phyloP scores from a whole-genome alignment of 345 rosid species.

The Eucalyptus cloeziana region DNA sequence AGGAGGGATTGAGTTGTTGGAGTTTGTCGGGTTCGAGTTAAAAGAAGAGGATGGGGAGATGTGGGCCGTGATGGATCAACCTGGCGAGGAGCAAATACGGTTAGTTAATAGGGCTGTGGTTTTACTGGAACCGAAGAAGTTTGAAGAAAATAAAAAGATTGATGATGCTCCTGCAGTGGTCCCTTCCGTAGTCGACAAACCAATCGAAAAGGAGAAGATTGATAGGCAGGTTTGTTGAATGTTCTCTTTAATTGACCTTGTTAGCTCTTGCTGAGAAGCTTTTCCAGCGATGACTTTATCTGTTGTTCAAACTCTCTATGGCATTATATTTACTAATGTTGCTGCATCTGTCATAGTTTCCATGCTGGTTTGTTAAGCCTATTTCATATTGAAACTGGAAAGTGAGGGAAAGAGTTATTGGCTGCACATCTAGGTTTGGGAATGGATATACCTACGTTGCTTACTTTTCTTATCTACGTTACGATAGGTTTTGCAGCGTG shows the following conservation, averaged over 20 bases:
- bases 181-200: constrained; percentile 17
- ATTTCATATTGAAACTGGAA: neutral
- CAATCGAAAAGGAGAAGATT: constrained; percentile 38
- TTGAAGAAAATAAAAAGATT: neutral
- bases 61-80: constrained; percentile 74
- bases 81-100: constrained; percentile 21
- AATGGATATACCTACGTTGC: neutral
- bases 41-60: constrained; percentile 66
- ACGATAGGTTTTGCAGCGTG: neutral
- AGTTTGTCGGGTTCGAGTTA: constrained; percentile 55
- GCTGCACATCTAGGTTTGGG: neutral
- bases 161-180: constrained; percentile 19
- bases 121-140: constrained; percentile 39
- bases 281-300: neutral
- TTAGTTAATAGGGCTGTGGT: constrained; percentile 32
- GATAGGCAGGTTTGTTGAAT: constrained; percentile 63
- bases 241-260: neutral
- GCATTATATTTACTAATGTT: neutral
- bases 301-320: neutral
- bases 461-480: neutral
- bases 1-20: constrained; percentile 75
- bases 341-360: neutral
- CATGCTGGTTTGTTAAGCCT: neutral
- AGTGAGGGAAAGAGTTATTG: neutral
- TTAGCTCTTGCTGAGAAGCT: neutral